A percentile compares a stretch with the other conserved stretches of the same genome.
phyloP scores from a whole-genome alignment of 169 alveolate species.

The Plasmodium cynomolgi region DNA sequence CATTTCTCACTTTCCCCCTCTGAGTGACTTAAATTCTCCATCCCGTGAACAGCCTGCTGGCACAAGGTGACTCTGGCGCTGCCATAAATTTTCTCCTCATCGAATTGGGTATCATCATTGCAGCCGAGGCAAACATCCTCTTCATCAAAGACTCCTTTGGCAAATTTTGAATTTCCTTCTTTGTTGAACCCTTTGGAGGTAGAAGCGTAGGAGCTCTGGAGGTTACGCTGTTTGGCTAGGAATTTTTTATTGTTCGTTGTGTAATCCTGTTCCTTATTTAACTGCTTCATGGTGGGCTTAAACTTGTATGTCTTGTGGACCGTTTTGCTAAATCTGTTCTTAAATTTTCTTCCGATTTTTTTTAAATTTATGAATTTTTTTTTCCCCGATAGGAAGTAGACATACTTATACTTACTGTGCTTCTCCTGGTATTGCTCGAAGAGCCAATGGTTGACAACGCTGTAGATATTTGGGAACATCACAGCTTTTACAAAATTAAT shows the following conservation, averaged over 20 bases:
- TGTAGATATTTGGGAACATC: conserved; percentile 77
- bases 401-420: conserved; percentile 32
- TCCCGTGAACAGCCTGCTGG: conserved; percentile 22
- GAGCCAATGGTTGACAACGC: conserved; percentile 79
- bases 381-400: conserved; percentile 5
- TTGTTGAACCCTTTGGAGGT: conserved; percentile 10
- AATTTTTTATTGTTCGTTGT: neutral
- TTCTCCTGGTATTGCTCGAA: conserved; percentile 73
- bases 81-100: conserved; percentile 21
- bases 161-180: neutral
- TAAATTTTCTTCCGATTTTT: conserved; percentile 48
- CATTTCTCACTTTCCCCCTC: neutral
- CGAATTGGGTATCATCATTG: conserved; percentile 24
- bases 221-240: neutral
- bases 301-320: neutral
- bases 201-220: neutral
- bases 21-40: neutral
- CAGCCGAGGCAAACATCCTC: neutral
- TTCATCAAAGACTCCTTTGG: neutral
- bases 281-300: neutral
- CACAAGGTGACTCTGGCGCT: conserved; percentile 13
- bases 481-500: conserved; percentile 75
- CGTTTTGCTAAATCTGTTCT: conserved; percentile 10
- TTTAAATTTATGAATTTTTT: conserved; percentile 25
- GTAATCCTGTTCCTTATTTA: neutral